Percentiles rank a stretch among this genome's conserved stretches.
Conservation (phyloP, 139 green algal species). For the Chlorella sp. region DNA sequence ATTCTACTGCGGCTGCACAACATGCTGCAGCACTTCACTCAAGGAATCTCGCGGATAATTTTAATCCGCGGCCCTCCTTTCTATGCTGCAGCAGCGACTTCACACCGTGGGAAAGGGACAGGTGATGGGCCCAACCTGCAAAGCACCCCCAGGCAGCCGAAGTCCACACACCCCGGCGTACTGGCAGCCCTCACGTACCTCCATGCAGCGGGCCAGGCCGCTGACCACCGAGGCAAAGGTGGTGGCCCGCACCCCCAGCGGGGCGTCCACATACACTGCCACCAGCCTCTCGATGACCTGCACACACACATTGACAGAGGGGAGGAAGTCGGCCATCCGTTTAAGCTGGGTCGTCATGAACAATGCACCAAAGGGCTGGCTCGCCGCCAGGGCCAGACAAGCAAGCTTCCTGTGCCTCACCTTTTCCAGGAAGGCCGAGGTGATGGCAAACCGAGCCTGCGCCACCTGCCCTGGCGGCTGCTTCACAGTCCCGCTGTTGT, state of each 20-base stretch:
- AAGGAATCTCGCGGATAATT: too few species aligned
- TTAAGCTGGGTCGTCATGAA: background rate
- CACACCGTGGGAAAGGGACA: too few species aligned
- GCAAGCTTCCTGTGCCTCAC: constrained; percentile 1
- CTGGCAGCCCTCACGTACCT: constrained; percentile 29
- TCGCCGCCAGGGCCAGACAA: background rate
- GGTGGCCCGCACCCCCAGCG: constrained; percentile 66
- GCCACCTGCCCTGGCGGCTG: constrained; percentile 8
- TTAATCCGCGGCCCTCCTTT: too few species aligned
- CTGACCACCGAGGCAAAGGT: constrained; percentile 68
- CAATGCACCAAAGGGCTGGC: background rate
- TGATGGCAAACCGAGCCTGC: constrained; percentile 47
- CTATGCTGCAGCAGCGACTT: too few species aligned
- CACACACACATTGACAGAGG: background rate
- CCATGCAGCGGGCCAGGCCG: constrained; percentile 76
- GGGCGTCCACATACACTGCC: constrained; percentile 55
- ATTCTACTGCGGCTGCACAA: too few species aligned
- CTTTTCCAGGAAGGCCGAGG: constrained; percentile 47
- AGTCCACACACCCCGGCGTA: too few species aligned
- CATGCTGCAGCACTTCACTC: too few species aligned
- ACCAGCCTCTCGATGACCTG: constrained; percentile 60
- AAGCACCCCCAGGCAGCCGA: too few species aligned
- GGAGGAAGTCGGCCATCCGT: too few species aligned
- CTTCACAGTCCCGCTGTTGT: constrained; percentile 12
- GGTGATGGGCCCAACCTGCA: too few species aligned